phyloP scores from a whole-genome alignment of 805 yeast species.

The Ogataea salicorniae region DNA sequence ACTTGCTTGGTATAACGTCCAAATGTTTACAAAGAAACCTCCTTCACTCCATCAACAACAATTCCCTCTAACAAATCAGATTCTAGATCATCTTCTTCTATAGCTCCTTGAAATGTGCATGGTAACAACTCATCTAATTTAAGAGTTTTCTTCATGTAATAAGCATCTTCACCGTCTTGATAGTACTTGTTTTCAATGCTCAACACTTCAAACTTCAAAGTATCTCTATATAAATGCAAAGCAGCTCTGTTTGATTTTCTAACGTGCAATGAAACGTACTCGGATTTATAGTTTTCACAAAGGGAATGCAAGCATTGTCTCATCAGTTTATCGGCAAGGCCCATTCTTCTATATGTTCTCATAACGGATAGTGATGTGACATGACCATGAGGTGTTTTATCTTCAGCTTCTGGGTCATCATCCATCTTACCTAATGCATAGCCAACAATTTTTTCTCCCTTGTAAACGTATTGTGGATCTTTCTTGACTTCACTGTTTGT shows the following conservation, averaged over 20 bases:
- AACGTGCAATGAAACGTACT: constrained; percentile 87
- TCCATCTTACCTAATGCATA: constrained; percentile 96
- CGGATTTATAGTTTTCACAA: constrained; percentile 74
- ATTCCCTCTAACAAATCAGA: constrained; percentile 39
- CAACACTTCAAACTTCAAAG: constrained; percentile 76
- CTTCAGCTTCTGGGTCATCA: constrained; percentile 67
- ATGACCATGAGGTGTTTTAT: constrained; percentile 81
- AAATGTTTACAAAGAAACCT: constrained; percentile 4
- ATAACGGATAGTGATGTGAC: constrained; percentile 90
- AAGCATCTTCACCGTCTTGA: constrained; percentile 97
- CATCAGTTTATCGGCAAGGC: constrained; percentile 89
- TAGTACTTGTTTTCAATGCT: constrained; percentile 84
- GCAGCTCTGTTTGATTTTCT: constrained; percentile 94
- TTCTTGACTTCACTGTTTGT: constrained; percentile 14
- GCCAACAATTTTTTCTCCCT: constrained; percentile 85
- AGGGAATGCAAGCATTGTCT: constrained; percentile 71
- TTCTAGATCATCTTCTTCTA: constrained; percentile 51
- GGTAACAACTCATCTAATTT: constrained; percentile 59
- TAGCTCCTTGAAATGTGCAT: constrained; percentile 44
- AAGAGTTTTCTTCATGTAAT: constrained; percentile 79
- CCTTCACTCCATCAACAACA: constrained; percentile 7
- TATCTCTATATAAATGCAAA: constrained; percentile 80
- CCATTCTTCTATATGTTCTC: constrained; percentile 94
- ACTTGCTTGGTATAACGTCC: neutral
- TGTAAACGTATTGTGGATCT: constrained; percentile 48